Conservation (phyloP, 169 alveolate species). For the Hepatocystis sp. region DNA sequence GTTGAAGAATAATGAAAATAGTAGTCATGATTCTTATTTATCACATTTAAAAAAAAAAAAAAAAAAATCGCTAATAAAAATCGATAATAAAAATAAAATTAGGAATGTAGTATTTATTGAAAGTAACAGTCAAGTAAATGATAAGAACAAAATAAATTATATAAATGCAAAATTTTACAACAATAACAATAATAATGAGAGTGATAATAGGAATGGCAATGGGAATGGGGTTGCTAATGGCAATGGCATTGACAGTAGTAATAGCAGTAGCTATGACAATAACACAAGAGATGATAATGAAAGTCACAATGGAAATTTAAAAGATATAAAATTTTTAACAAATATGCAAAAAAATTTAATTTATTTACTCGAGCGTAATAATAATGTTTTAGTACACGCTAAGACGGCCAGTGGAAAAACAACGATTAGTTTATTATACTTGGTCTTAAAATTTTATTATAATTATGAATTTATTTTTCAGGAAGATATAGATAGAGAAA, state of each 20-base stretch:
- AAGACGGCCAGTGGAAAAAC: conserved; percentile 75
- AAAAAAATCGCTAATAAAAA: not conserved
- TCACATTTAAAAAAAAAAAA: conserved; percentile 11
- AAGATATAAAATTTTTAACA: conserved; percentile 43
- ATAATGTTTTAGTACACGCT: conserved; percentile 55
- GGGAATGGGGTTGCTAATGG: too few species aligned
- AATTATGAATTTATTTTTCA: conserved; percentile 59
- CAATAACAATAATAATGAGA: conserved; percentile 9
- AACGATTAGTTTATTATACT: conserved; percentile 52
- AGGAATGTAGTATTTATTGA: conserved; percentile 55
- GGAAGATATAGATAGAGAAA: conserved; percentile 59
- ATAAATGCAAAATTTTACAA: conserved; percentile 7
- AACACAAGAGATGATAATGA: too few species aligned
- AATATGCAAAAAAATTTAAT: conserved; percentile 65
- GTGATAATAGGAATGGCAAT: too few species aligned
- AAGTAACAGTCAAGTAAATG: not conserved
- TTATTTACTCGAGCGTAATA: conserved; percentile 46
- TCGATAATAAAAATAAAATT: not conserved
- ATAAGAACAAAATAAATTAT: conserved; percentile 52
- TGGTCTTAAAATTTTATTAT: conserved; percentile 43
- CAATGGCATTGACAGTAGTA: too few species aligned
- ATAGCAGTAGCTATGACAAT: too few species aligned
- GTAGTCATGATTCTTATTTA: not conserved
- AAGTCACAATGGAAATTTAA: too few species aligned
- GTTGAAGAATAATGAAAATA: not conserved